These are phyloP conservation scores for Epichloe scottii DNA, from an alignment of 2,329 filamentous ascomycete genomes.

Conservation along the genomic window DNA sequence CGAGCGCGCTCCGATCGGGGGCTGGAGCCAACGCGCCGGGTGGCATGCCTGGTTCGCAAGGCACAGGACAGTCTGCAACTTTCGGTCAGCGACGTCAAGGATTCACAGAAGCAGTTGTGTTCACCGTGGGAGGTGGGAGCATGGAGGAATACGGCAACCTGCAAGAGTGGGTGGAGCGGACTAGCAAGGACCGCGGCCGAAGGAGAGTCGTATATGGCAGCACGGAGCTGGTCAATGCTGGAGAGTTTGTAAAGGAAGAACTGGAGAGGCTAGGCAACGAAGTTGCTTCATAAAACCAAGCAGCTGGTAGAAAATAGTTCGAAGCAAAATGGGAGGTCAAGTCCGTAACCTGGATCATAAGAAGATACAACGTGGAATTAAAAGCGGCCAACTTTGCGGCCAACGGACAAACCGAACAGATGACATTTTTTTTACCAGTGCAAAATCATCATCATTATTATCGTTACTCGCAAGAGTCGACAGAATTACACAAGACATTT, in stretches of 20 bases:
- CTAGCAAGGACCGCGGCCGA: slow-evolving; percentile 51
- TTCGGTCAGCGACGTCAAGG: slow-evolving; percentile 87
- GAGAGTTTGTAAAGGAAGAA: slow-evolving; percentile 53
- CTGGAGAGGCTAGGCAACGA: slow-evolving; percentile 51
- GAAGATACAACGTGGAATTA: not conserved
- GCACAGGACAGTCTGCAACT: slow-evolving; percentile 59
- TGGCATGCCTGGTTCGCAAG: slow-evolving; percentile 36
- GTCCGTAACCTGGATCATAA: not conserved
- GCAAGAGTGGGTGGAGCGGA: slow-evolving; percentile 86
- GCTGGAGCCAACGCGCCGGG: slow-evolving; percentile 30
- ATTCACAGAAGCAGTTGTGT: slow-evolving; percentile 85
- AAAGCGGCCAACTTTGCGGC: not conserved
- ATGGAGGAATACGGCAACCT: slow-evolving; percentile 99
- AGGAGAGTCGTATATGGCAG: slow-evolving; percentile 89
- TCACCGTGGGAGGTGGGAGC: slow-evolving; percentile 87
- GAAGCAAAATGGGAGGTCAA: not conserved
- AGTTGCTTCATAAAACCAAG: slow-evolving; percentile 23
- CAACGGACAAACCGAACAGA: not conserved
- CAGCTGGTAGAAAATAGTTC: not conserved
- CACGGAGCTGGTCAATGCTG: slow-evolving; percentile 65
- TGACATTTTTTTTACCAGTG: not conserved
- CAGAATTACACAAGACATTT: not conserved
- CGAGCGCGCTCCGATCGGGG: slow-evolving; percentile 44
- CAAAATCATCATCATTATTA: not conserved
- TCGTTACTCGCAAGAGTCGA: not conserved